Base-by-base conservation (phyloP, 305 asterid genomes). In the Plantago coronopus region DNA sequence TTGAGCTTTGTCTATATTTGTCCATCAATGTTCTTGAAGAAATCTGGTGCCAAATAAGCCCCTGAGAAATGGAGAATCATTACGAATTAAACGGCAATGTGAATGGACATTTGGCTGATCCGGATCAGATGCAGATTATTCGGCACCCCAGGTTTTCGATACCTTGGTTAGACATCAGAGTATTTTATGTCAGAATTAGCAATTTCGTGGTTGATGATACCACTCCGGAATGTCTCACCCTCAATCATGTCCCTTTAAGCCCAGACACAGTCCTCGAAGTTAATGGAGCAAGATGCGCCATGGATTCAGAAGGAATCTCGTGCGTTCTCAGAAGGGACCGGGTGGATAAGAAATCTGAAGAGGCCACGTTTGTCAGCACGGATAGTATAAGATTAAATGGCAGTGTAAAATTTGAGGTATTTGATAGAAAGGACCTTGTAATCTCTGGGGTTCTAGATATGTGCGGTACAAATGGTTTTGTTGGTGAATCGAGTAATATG, bases 321-420 rank as follows among this genome's bases (percentile, higher is more conserved):
- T 88, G 86, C 53, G 31, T 74, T 67, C 89, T 88, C 56, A 67
- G 93, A 48, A 83, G 88, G 29, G 95, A 88, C 42, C 69, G 95
- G 17, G 78, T 80, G 31, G 98, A 88, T 72, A 84, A 76, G 81
- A 84, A 78, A 82, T 80, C 95, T 0, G 95, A 91, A 61, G 98
- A 91, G 75, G 90, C 89, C 19, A 91, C 95, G 16, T 91, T 86
- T 77, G 94, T 91, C n/a, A 81, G 89, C 75, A 91, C 98, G 0
- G 85, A 84, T 55, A 70, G 90, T 66, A 55, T 88, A 48, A 78
- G 93, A 62, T 59, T 89, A 48, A 82, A 89, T 0, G 93, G 88
- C 46, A 81, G 80, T 63, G 82, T 85, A 69, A 88, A 69, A 47
- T 86, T 91, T 44, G 95, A 86, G 78, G 95, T 88, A 22, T 80